These are phyloP conservation scores for Mycosphaerelloides madeirae DNA, from an alignment of 2,329 filamentous ascomycete genomes.

Conservation along the genomic window DNA sequence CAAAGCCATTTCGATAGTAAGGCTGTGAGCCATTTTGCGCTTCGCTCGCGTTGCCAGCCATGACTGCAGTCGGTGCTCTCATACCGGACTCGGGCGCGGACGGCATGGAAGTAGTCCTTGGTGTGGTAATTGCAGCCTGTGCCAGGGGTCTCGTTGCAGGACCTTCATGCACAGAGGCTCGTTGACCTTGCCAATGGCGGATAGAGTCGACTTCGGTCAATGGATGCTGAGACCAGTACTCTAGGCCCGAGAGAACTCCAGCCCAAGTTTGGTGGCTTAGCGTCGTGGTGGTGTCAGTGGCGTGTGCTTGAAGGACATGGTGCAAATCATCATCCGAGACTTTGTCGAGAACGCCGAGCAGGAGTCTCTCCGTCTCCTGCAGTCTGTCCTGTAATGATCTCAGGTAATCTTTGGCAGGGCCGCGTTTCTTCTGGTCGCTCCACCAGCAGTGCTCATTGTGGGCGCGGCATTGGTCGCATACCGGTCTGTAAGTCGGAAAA, in stretches of 20 bases:
- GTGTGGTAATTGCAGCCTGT: not conserved
- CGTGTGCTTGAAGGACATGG: constrained; percentile 10
- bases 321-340: constrained; percentile 12
- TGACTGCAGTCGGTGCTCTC: no score
- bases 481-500: constrained; percentile 4
- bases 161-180: no score
- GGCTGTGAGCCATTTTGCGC: not conserved
- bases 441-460: constrained; percentile 24
- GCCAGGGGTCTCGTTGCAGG: not conserved
- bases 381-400: constrained; percentile 21
- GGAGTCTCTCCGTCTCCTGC: constrained; percentile 18
- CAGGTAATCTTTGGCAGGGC: constrained; percentile 22
- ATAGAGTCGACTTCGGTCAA: constrained; percentile 14
- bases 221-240: constrained; percentile 17
- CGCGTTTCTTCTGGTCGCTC: constrained; percentile 24
- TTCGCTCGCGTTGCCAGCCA: not conserved
- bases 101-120: no score
- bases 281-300: not conserved
- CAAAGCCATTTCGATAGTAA: not conserved
- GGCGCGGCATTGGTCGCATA: constrained; percentile 19
- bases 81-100: no score
- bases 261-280: constrained; percentile 22
- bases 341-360: constrained; percentile 12
- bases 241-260: constrained; percentile 15
- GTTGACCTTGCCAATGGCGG: constrained; percentile 17